Conservation (phyloP, 352 stramenopile species). For the Globisporangium okanoganense region DNA sequence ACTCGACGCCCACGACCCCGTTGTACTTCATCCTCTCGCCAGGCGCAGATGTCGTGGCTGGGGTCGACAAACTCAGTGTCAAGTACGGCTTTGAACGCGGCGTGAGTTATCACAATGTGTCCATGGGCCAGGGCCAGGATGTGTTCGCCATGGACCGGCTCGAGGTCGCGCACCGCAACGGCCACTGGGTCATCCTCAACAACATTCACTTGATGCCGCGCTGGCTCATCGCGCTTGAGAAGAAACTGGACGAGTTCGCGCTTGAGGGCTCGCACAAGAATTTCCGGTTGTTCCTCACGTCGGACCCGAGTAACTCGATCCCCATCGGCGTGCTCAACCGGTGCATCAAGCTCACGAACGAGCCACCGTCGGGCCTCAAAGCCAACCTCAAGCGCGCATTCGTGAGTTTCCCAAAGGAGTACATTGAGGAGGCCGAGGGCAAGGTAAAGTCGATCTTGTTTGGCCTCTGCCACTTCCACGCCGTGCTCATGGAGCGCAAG, state of each 20-base stretch:
- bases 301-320: constrained; percentile 91
- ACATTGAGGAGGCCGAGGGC: constrained; percentile 94
- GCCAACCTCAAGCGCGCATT: constrained; percentile 97
- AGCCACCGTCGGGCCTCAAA: constrained; percentile 93
- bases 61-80: constrained; percentile 92
- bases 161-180: constrained; percentile 93
- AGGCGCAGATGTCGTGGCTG: constrained; percentile 93
- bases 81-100: constrained; percentile 96
- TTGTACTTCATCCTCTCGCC: constrained; percentile 97
- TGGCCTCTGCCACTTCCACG: constrained; percentile 96
- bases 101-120: constrained; percentile 97
- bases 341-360: constrained; percentile 97
- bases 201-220: constrained; percentile 98
- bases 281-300: constrained; percentile 94
- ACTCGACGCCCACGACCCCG: constrained; percentile 94
- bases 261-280: constrained; percentile 92
- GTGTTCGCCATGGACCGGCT: constrained; percentile 94
- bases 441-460: constrained; percentile 98
- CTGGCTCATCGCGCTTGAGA: constrained; percentile 95
- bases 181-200: constrained; percentile 98
- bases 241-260: constrained; percentile 96
- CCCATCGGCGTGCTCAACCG: constrained; percentile 95
- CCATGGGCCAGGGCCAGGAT: constrained; percentile 97
- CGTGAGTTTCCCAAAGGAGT: constrained; percentile 94
- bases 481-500: constrained; percentile 97